These are phyloP conservation scores for Coemansia biformis DNA, from an alignment of 192 early-diverging fungal genomes.

Conservation along the genomic window DNA sequence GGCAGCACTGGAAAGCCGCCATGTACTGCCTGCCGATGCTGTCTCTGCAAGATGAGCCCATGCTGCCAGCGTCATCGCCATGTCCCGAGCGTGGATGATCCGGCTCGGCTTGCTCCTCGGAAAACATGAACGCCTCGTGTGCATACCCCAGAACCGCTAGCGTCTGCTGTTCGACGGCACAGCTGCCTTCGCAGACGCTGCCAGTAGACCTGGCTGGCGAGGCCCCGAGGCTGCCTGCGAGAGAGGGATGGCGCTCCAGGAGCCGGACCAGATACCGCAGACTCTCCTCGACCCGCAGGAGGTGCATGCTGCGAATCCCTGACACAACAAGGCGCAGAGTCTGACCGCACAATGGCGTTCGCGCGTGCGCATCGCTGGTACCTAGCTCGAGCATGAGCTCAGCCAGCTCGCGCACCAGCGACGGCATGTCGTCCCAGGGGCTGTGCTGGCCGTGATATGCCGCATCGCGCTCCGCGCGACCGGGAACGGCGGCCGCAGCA, in stretches of 20 bases:
- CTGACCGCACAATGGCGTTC: constrained; percentile 19
- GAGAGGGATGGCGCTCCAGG: constrained; percentile 25
- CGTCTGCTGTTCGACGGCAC: constrained; percentile 6
- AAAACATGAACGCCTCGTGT: constrained; percentile 42
- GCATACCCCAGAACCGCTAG: constrained; percentile 32
- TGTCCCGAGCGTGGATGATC: too few species aligned
- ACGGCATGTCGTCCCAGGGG: constrained; percentile 41
- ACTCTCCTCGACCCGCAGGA: constrained; percentile 30
- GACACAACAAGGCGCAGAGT: constrained; percentile 26
- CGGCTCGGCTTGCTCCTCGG: constrained; percentile 20
- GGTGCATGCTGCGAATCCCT: constrained; percentile 31
- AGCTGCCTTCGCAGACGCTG: constrained; percentile 8
- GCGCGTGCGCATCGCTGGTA: background rate
- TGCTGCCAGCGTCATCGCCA: too few species aligned
- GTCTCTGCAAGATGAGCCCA: constrained; percentile 1
- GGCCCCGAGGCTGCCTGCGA: background rate
- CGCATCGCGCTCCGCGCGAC: constrained; percentile 11
- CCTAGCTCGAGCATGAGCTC: constrained; percentile 32
- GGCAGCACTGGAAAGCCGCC: constrained; percentile 23
- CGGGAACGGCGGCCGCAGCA: background rate
- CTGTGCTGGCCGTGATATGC: constrained; percentile 43
- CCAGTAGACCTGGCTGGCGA: background rate
- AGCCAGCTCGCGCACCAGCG: constrained; percentile 9
- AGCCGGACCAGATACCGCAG: constrained; percentile 16
- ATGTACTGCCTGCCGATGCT: constrained; percentile 26